Evolutionary conservation across 805 yeast genomes (phyloP), one percentile per base, ranked within the genome.

Genomic region (Candida multigemmis): DNA sequence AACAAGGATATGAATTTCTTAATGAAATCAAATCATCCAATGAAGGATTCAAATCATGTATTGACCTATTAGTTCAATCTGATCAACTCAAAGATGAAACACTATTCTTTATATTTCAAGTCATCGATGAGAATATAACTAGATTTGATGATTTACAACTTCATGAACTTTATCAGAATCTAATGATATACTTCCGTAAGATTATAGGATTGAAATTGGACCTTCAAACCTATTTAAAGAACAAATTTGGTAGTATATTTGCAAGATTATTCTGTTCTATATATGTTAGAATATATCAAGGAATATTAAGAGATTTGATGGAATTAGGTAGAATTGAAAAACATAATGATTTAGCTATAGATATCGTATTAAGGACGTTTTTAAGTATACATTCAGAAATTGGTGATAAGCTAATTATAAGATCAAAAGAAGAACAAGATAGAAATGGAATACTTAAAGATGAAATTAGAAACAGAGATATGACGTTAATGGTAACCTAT

Each of bases 341-440:
- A 15, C 33, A 34, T 33, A 35, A 41, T 19, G 34, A 38, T 21
- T 36, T 71, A 27, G 71, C 69, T 38, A 48, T 67, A 7, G 96
- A 87, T 45, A 72, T 82, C 50, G 86, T 80, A 50, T 53, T 79
- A 20, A 70, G 96, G 44, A 69, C 85, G 6, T 58, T 86, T 33
- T 52, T 75, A 22, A 71, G 80, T 16, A 74, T 91, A 34, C 96
- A 91, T 50, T 77, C 77, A 16, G 96, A 87, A 53, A 85, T 91
- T 40, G 98, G 94, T 18, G 98, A 91, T 50, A 91, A 82, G 46
- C 68, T 87, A 38, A 80, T 86, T 37, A 56, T 75, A 17, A 71
- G 94, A 41, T 72, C 79, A 12, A 73, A 73, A 38, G 71, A 70
- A 14, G 51, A 66, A 10, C 71, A 70, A 23, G 77, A 75, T 24